Conservation (phyloP, 495 filamentous ascomycete genomes). For the Rusavskia elegans region DNA sequence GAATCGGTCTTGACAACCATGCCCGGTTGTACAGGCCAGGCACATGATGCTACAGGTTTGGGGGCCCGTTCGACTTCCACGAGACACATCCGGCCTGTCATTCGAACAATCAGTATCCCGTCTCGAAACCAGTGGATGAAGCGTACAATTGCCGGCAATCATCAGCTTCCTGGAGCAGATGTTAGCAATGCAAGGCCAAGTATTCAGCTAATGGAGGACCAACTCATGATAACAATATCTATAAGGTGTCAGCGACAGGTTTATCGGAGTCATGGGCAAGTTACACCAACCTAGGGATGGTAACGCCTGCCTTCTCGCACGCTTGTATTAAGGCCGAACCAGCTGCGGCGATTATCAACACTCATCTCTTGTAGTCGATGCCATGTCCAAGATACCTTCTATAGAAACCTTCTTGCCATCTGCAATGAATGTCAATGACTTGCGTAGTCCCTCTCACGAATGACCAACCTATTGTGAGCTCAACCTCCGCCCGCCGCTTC, state of each 20-base stretch:
- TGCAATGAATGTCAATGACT: conserved; percentile 16
- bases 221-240: conserved; percentile 99
- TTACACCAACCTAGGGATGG: conserved; percentile 57
- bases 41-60: conserved; percentile 95
- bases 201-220: conserved; percentile 8
- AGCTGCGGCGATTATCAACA: conserved; percentile 17
- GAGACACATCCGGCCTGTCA: conserved; percentile 75
- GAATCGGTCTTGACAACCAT: conserved; percentile 99
- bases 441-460: not conserved
- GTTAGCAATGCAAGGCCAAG: conserved; percentile 16
- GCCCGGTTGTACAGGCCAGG: conserved; percentile 94
- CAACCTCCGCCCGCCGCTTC: conserved; percentile 67
- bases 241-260: conserved; percentile 23
- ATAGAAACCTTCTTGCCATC: conserved; percentile 93
- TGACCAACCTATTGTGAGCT: conserved; percentile 77
- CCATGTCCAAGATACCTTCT: conserved; percentile 47
- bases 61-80: conserved; percentile 93
- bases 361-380: not conserved
- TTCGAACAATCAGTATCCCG: no score
- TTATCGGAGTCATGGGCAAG: not conserved
- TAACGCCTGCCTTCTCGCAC: conserved; percentile 89
- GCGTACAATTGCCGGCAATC: conserved; percentile 89
- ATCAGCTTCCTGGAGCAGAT: conserved; percentile 57
- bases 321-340: conserved; percentile 96
- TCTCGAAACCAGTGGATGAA: not conserved